Conservation (phyloP, 805 yeast genomes). For the Huiozyma naganishii region DNA sequence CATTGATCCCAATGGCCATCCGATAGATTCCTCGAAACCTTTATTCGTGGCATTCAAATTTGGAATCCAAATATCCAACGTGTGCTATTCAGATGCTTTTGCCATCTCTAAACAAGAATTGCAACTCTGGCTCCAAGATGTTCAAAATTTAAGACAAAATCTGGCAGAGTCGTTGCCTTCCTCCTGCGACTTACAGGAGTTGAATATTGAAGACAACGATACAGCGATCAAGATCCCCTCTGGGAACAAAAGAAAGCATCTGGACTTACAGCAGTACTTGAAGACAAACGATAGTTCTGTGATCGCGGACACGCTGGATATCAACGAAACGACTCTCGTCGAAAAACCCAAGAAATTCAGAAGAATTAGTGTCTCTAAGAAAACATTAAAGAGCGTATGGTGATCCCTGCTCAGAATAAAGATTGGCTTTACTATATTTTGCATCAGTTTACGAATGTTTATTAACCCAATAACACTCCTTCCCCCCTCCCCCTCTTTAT, state of each 20-base stretch:
- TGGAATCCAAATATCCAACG: conserved; percentile 10
- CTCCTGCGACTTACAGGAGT: conserved; percentile 11
- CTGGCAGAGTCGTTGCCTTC: conserved; percentile 7
- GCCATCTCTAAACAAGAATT: conserved; percentile 13
- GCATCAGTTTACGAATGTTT: too few species aligned
- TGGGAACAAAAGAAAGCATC: conserved; percentile 14
- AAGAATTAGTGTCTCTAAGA: conserved; percentile 26
- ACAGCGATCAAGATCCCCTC: conserved; percentile 6
- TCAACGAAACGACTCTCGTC: not conserved
- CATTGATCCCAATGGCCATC: conserved; percentile 5
- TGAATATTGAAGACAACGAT: conserved; percentile 9
- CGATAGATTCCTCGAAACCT: conserved; percentile 4
- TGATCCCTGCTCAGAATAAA: conserved; percentile 3
- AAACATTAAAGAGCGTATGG: conserved; percentile 24
- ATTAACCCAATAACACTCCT: too few species aligned
- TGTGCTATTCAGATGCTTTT: conserved; percentile 13
- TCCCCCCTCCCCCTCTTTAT: too few species aligned
- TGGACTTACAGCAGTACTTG: conserved; percentile 13
- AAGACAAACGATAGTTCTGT: conserved; percentile 11
- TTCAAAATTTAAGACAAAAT: conserved; percentile 6
- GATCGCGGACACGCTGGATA: conserved; percentile 10
- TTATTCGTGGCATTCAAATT: conserved; percentile 13
- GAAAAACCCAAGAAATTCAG: conserved; percentile 12
- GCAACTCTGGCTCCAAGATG: conserved; percentile 12
- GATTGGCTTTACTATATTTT: too few species aligned